phyloP scores from a whole-genome alignment of 495 filamentous ascomycete genomes.

The Evernia prunastri region DNA sequence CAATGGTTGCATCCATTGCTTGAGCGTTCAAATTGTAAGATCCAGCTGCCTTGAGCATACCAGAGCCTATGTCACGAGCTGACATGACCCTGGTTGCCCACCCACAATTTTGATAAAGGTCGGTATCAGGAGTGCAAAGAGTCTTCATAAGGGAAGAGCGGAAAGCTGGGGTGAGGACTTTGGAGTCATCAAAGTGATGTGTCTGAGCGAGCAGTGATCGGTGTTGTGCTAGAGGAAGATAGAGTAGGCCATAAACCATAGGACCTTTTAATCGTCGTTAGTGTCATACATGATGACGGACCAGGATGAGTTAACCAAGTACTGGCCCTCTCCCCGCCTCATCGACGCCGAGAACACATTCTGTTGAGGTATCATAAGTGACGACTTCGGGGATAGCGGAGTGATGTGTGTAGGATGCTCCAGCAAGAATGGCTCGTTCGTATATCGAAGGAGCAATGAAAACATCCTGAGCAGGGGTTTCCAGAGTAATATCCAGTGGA shows the following conservation, averaged over 20 bases:
- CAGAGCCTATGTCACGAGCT: conserved; percentile 71
- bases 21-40: conserved; percentile 96
- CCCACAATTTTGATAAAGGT: conserved; percentile 64
- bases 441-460: conserved; percentile 80
- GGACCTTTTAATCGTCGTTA: conserved; percentile 45
- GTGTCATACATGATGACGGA: neutral
- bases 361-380: conserved; percentile 34
- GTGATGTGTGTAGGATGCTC: conserved; percentile 78
- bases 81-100: conserved; percentile 79
- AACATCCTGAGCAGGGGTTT: conserved; percentile 50
- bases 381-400: conserved; percentile 57
- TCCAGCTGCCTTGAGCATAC: conserved; percentile 64
- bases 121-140: conserved; percentile 59
- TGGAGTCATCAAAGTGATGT: conserved; percentile 88
- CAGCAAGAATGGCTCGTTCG: conserved; percentile 52
- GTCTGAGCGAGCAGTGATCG: conserved; percentile 63
- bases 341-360: conserved; percentile 79
- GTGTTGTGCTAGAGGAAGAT: conserved; percentile 63
- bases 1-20: conserved; percentile 91
- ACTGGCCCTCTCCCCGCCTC: conserved; percentile 95
- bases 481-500: conserved; percentile 43
- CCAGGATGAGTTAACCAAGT: conserved; percentile 44
- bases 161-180: conserved; percentile 68
- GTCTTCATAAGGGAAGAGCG: conserved; percentile 69
- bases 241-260: conserved; percentile 94